phyloP scores from a whole-genome alignment of 2,329 filamentous ascomycete species.

The Purpureocillium takamizusanense region DNA sequence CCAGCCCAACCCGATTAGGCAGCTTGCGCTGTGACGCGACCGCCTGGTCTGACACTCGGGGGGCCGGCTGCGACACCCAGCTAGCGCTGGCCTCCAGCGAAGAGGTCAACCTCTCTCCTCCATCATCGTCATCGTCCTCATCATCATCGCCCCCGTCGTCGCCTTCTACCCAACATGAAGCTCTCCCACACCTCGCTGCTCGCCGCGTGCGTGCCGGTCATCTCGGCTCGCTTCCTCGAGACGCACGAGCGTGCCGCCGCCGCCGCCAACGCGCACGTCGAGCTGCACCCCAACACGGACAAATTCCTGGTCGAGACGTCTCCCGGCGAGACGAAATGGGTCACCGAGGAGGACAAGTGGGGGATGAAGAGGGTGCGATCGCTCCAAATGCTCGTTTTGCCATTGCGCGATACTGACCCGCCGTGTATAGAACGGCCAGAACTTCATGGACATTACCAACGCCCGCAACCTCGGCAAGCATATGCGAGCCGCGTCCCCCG shows the following conservation, averaged over 20 bases:
- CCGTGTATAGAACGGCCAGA: conserved; percentile 61
- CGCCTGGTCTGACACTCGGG: background rate
- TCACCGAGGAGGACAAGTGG: conserved; percentile 95
- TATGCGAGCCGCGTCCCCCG: conserved; percentile 17
- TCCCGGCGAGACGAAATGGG: conserved; percentile 76
- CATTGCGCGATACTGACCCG: background rate
- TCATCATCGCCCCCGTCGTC: background rate
- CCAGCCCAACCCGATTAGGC: background rate
- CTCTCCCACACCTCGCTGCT: conserved; percentile 42
- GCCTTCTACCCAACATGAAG: conserved; percentile 33
- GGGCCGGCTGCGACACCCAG: too few relatives aligned
- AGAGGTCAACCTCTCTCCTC: too few relatives aligned
- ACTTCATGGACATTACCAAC: conserved; percentile 93
- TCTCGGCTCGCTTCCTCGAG: conserved; percentile 49
- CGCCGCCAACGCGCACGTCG: conserved; percentile 29
- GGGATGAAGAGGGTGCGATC: conserved; percentile 61
- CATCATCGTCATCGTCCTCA: too few relatives aligned
- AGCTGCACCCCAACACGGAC: conserved; percentile 31
- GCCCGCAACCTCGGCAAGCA: conserved; percentile 47
- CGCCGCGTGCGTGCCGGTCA: conserved; percentile 44
- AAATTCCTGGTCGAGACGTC: conserved; percentile 70
- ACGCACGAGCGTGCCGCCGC: conserved; percentile 26
- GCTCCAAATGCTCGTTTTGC: background rate
- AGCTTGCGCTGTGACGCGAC: background rate
- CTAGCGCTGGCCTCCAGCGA: too few relatives aligned